phyloP scores from a whole-genome alignment of 306 rosid genomes.

The Leucaena leucocephala region DNA sequence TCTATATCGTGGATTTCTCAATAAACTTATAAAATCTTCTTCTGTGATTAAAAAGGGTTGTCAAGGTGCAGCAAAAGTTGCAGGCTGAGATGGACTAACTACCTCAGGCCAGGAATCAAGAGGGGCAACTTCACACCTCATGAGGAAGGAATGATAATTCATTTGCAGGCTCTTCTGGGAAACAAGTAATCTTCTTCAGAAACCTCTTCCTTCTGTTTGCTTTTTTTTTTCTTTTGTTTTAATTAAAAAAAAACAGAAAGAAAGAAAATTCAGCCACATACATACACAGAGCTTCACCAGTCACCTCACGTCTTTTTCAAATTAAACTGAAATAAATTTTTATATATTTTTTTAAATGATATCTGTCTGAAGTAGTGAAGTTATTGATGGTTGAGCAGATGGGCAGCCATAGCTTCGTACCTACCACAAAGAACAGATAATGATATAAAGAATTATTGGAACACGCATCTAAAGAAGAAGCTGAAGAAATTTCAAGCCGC shows the following conservation, averaged over 20 bases:
- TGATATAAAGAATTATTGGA: constrained; percentile 96
- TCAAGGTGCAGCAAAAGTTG: constrained; percentile 99
- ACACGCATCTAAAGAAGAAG: constrained; percentile 97
- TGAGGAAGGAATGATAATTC: constrained; percentile 98
- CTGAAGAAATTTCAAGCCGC: constrained; percentile 77
- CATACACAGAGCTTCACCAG: background rate
- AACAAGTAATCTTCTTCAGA: constrained; percentile 66
- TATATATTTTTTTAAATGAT: background rate
- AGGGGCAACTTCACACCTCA: constrained; percentile 96
- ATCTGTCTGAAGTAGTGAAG: constrained; percentile 31
- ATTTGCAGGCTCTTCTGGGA: constrained; percentile 95
- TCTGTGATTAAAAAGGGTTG: constrained; percentile 56
- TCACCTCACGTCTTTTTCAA: background rate
- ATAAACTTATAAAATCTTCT: background rate
- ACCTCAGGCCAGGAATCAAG: constrained; percentile 98
- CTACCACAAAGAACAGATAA: constrained; percentile 98
- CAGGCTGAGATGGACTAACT: constrained; percentile 97
- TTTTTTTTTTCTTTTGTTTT: too few species aligned
- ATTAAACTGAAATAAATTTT: background rate
- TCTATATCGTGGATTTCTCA: background rate
- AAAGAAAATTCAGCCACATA: background rate
- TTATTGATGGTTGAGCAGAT: constrained; percentile 53
- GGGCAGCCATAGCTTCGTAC: constrained; percentile 99
- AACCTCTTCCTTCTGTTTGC: constrained; percentile 2
- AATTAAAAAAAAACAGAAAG: too few species aligned